Evolutionary conservation across 1,139 yeast species (phyloP).

Genomic region (Magnusiomyces sp.): DNA sequence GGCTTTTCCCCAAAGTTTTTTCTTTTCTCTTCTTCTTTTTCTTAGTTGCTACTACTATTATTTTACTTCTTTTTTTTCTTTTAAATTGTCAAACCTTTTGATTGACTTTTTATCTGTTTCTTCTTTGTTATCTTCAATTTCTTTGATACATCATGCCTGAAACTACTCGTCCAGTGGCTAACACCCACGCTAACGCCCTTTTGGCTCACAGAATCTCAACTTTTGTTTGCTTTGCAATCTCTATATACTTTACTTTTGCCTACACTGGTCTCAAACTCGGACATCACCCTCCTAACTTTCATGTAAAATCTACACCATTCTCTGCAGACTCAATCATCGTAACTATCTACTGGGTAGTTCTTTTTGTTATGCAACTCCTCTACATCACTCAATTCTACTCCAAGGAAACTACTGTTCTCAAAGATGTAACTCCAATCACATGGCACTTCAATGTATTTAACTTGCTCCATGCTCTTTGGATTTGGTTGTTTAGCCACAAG

Average conservation of each 20-base stretch:
- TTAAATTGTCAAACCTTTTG: too few species aligned
- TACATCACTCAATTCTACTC: slow-evolving; percentile 47
- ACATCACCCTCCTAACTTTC: slow-evolving; percentile 35
- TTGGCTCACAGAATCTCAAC: slow-evolving; percentile 40
- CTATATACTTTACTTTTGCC: slow-evolving; percentile 46
- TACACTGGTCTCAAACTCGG: slow-evolving; percentile 46
- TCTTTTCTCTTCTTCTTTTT: too few species aligned
- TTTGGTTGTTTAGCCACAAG: slow-evolving; percentile 45
- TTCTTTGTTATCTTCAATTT: too few species aligned
- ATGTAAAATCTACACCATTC: slow-evolving; percentile 55
- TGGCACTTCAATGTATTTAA: slow-evolving; percentile 59
- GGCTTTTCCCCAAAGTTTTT: too few species aligned
- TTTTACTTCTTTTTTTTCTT: too few species aligned
- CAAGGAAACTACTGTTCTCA: slow-evolving; percentile 34
- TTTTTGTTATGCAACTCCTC: slow-evolving; percentile 45
- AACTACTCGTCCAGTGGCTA: slow-evolving; percentile 4
- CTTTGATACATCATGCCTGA: too few species aligned
- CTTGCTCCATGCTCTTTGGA: slow-evolving; percentile 52
- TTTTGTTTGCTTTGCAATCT: slow-evolving; percentile 42
- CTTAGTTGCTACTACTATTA: too few species aligned
- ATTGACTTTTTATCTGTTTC: too few species aligned
- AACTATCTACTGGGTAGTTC: slow-evolving; percentile 50
- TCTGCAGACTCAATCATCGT: slow-evolving; percentile 49
- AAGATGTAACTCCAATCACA: slow-evolving; percentile 38
- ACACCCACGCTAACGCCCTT: slow-evolving; percentile 9